Evolutionary conservation across 2,329 filamentous ascomycete genomes (phyloP), one percentile per base, ranked within the genome.

Genomic region (Aureobasidium sp.): DNA sequence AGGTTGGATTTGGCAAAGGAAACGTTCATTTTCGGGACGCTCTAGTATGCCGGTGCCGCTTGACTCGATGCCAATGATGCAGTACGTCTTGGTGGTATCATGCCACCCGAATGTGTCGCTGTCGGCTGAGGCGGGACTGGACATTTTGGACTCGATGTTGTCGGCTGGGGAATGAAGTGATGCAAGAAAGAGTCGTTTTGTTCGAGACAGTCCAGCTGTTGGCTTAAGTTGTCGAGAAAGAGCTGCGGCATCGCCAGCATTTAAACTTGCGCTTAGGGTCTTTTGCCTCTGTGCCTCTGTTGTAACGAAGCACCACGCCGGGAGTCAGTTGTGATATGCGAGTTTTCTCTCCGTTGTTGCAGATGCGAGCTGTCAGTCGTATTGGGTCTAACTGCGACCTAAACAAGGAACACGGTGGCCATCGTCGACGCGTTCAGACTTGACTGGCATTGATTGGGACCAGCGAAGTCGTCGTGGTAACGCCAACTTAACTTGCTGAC

Each of bases 261-360:
- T 50, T 60, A 60, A 44, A 60, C 36, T 42, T 44, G 16, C 16
- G 13, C 27, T 10, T 34, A 34, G 44, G 8, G 29, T 41, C 44
- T 41, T 27, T 60, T 34, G 47, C 47, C 57, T 51, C 11, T 21
- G 13, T 34, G 47, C 47, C 57, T 51, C 11, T 21, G 13, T n/a
- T 51, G 45, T 51, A 50, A 60, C 57, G 47, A 50, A 50, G 57
- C 57, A 60, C 57, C 37, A 21, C 37, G 47, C n/a, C 57, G 37
- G 57, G 8, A 44, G 6, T 16, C 16, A 29, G 34, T 51, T 21
- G 47, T 51, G 29, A 60, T 6, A 10, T 32, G 27, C 47, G 34
- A 60, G 25, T 16, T 34, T 47, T 59, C 32, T 44, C 36, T 34
- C 47, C 57, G 29, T 51, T 29, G 37, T 51, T 60, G 55, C 57